These are phyloP conservation scores for Daldinia vernicosa DNA, from an alignment of 495 filamentous ascomycete genomes.

Conservation along the genomic window DNA sequence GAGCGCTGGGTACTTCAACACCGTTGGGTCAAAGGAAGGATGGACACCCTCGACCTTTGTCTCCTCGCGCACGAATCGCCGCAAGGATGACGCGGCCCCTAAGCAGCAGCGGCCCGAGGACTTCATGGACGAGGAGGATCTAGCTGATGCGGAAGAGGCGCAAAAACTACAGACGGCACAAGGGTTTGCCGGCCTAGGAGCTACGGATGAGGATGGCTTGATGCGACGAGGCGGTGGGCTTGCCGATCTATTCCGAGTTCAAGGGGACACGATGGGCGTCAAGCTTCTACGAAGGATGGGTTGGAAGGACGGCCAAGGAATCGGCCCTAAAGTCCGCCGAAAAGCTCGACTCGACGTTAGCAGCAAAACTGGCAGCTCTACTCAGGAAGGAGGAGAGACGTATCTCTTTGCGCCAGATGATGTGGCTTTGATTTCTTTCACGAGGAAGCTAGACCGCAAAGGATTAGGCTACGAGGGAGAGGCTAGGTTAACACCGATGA, in stretches of 20 bases:
- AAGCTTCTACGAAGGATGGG: constrained; percentile 93
- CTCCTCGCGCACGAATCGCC: constrained; percentile 83
- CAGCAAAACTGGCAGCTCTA: constrained; percentile 40
- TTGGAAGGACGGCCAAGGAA: constrained; percentile 92
- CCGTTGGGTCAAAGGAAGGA: constrained; percentile 97
- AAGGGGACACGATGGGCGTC: constrained; percentile 88
- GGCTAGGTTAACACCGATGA: constrained; percentile 56
- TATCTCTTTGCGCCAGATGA: constrained; percentile 93
- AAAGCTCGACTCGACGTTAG: constrained; percentile 69
- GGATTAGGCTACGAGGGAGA: constrained; percentile 85
- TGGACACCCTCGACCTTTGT: constrained; percentile 93
- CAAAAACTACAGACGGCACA: constrained; percentile 73
- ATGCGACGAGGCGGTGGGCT: constrained; percentile 62
- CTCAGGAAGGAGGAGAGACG: constrained; percentile 57
- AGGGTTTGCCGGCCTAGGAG: constrained; percentile 80
- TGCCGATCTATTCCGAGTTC: constrained; percentile 76
- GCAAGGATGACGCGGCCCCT: constrained; percentile 67
- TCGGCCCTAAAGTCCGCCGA: constrained; percentile 87
- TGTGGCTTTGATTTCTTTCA: constrained; percentile 75
- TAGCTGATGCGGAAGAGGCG: constrained; percentile 84
- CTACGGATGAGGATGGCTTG: constrained; percentile 63
- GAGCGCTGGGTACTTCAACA: constrained; percentile 98
- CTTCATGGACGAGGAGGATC: constrained; percentile 98
- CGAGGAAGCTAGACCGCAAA: constrained; percentile 78
- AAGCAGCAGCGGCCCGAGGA: constrained; percentile 79